A percentile compares a stretch with the other conserved stretches of the same genome.
phyloP scores from a whole-genome alignment of 192 early-diverging fungal species.

The Lobosporangium transversale region DNA sequence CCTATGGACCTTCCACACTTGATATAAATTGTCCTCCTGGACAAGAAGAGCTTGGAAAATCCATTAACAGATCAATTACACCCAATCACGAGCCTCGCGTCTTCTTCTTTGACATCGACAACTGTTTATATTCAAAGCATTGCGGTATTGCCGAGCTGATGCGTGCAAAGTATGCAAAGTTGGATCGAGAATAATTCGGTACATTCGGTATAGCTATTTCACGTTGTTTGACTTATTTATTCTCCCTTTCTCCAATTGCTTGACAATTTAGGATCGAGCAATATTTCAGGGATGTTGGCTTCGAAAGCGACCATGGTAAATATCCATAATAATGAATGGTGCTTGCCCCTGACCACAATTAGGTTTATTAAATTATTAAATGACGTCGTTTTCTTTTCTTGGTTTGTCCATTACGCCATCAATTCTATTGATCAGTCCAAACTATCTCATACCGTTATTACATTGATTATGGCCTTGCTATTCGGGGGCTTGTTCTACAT shows the following conservation, averaged over 20 bases:
- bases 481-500: slow-evolving; percentile 75
- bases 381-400: neutral
- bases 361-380: too few relatives aligned
- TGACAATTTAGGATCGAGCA: slow-evolving; percentile 60
- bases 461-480: slow-evolving; percentile 75
- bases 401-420: neutral
- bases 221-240: neutral
- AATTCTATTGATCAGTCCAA: slow-evolving; percentile 26
- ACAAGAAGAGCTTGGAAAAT: slow-evolving; percentile 9
- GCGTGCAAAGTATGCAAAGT: slow-evolving; percentile 54
- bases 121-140: slow-evolving; percentile 73
- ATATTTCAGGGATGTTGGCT: slow-evolving; percentile 65
- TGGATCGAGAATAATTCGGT: neutral
- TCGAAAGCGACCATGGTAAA: slow-evolving; percentile 52
- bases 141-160: slow-evolving; percentile 64
- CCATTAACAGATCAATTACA: slow-evolving; percentile 31
- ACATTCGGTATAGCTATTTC: neutral
- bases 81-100: slow-evolving; percentile 56
- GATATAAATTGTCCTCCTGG: slow-evolving; percentile 10
- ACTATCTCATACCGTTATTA: slow-evolving; percentile 68
- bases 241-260: neutral
- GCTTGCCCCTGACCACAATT: too few relatives aligned
- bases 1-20: slow-evolving; percentile 10
- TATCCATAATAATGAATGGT: too few relatives aligned
- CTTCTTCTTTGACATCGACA: slow-evolving; percentile 87